Evolutionary conservation across 352 stramenopile species (phyloP), one percentile per base, ranked within the genome.

Genomic region (Phytophthora sp.): DNA sequence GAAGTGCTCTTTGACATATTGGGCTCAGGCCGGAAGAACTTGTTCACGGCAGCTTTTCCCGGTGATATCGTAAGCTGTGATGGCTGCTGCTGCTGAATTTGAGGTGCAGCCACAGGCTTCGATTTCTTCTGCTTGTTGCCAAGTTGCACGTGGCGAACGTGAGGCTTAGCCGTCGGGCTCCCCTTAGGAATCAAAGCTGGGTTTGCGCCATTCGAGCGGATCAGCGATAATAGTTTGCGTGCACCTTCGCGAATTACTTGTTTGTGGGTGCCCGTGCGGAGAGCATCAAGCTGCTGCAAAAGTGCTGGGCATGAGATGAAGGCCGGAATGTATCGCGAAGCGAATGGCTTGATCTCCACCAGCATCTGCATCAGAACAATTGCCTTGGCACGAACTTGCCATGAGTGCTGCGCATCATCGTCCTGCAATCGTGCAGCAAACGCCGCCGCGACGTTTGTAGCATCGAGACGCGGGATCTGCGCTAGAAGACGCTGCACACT

Each of bases 281-380:
- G 62, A 11, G 30, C 32, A 8, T 88, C 80, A 17, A 85, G 15
- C 4, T 60, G 57, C 26, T 76, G 44, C 45, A 79, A 8, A 10
- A 89, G 46, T 24, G 18, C 10, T 4, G 38, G 2, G 46, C 77
- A 62, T 12, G 62, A 28, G 3, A 43, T 42, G 38, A 89, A 75
- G 9, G 54, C 55, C 8, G 68, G 54, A 21, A 85, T 30, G 30
- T 79, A 87, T 13, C 41, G 42, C 1, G 21, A 42, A 24, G 75
- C 51, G 11, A 85, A 76, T 4, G 72, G 55, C 17, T 69, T 64
- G 46, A 77, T 77, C 53, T 89, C 76, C 12, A 83, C 59, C n/a
- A 89, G 35, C 48, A 83, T 58, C 34, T 86, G 65, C 64, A 91
- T 69, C 13, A 91, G 53, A 43, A 85, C 66, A 26, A 91, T 56